Percentiles rank a stretch among this genome's conserved stretches.
These are phyloP conservation scores for Craterostigma plantagineum DNA, from an alignment of 257 asterid genomes.

Conservation along the genomic window DNA sequence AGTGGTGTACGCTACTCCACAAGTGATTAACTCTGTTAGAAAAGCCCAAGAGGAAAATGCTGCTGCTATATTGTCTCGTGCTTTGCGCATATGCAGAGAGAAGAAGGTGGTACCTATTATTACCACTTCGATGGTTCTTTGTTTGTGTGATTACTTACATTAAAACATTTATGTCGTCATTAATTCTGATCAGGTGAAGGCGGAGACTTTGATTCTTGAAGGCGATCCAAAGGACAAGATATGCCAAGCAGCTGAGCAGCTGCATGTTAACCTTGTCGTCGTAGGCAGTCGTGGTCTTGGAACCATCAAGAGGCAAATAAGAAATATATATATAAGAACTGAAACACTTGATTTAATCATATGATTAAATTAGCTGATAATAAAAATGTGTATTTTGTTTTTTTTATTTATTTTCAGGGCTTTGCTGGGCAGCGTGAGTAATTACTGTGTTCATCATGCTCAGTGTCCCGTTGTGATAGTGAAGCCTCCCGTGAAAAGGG, in stretches of 20 bases:
- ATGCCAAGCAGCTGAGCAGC: conserved; percentile 25
- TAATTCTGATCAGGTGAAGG: conserved; percentile 16
- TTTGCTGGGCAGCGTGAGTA: conserved; percentile 33
- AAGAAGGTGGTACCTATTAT: too few species aligned
- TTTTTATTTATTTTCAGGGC: conserved; percentile 14
- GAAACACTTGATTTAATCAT: neutral
- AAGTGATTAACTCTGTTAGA: conserved; percentile 30
- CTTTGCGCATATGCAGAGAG: conserved; percentile 32
- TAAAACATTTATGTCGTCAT: neutral
- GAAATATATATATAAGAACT: neutral
- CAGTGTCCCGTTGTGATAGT: conserved; percentile 31
- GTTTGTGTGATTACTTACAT: too few species aligned
- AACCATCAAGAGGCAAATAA: conserved; percentile 29
- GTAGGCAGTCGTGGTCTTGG: conserved; percentile 55
- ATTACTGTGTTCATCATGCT: conserved; percentile 29
- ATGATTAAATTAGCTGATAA: too few species aligned
- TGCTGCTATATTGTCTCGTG: conserved; percentile 30
- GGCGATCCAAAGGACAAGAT: conserved; percentile 44
- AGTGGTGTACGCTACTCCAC: conserved; percentile 39
- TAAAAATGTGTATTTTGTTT: too few species aligned
- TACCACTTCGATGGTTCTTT: too few species aligned
- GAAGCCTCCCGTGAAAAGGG: conserved; percentile 11
- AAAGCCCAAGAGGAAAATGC: conserved; percentile 41
- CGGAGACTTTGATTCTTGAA: conserved; percentile 25
- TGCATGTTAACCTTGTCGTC: conserved; percentile 27